Evolutionary conservation across 257 asterid genomes (phyloP).

Genomic region (Euphrasia confusa): DNA sequence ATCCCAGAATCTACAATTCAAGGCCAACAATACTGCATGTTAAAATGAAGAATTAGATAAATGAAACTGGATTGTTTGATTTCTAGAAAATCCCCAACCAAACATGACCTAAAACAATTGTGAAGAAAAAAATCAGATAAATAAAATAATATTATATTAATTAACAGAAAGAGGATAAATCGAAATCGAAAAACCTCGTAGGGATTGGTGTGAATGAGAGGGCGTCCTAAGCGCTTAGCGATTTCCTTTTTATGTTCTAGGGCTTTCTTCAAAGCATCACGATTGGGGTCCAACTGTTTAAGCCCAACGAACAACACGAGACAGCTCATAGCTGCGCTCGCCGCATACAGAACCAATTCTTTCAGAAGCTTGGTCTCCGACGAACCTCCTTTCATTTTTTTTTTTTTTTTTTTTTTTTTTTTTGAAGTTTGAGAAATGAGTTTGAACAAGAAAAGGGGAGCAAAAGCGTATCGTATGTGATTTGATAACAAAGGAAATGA

Average conservation of each 20-base stretch:
- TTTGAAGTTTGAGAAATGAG: background rate
- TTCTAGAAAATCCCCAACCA: too few species aligned
- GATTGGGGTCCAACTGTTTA: slow-evolving; percentile 74
- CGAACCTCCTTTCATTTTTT: slow-evolving; percentile 40
- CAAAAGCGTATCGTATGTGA: too few species aligned
- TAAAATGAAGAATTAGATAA: too few species aligned
- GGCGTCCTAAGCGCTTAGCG: slow-evolving; percentile 85
- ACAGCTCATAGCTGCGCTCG: slow-evolving; percentile 86
- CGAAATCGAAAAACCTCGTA: slow-evolving; percentile 57
- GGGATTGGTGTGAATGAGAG: slow-evolving; percentile 65
- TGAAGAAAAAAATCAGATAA: too few species aligned
- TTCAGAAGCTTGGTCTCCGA: slow-evolving; percentile 53
- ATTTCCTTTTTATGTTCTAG: slow-evolving; percentile 83
- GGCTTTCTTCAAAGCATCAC: slow-evolving; percentile 72
- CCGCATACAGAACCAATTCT: slow-evolving; percentile 67
- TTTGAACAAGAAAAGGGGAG: background rate
- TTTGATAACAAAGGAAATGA: background rate
- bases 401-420: slow-evolving; percentile 1
- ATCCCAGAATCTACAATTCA: too few species aligned
- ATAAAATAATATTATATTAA: too few species aligned
- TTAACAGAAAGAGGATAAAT: background rate
- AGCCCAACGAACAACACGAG: slow-evolving; percentile 74
- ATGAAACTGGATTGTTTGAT: too few species aligned
- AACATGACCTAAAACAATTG: too few species aligned
- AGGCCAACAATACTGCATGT: too few species aligned